Percentiles rank a stretch among this genome's conserved stretches.
phyloP scores from a whole-genome alignment of 1,284 basidiomycete genomes.

The Apiotrichum laibachii region DNA sequence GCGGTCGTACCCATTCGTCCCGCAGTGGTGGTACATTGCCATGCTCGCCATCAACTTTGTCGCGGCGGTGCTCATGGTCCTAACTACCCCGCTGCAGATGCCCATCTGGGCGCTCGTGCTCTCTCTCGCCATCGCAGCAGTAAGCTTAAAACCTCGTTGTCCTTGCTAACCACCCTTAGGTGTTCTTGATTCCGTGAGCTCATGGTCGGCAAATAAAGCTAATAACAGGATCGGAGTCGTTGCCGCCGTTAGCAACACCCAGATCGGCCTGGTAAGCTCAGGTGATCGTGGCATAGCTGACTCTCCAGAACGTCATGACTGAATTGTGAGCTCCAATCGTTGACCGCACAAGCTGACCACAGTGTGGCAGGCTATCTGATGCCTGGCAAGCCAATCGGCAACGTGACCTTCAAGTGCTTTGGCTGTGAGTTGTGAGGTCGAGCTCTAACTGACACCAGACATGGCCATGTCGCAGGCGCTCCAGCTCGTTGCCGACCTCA shows the following conservation, averaged over 20 bases:
- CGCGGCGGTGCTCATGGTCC: constrained; percentile 51
- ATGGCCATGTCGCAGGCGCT: constrained; percentile 54
- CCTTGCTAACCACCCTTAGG: constrained; percentile 20
- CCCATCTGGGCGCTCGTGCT: constrained; percentile 55
- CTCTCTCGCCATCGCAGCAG: constrained; percentile 52
- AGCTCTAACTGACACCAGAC: constrained; percentile 34
- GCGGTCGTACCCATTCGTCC: constrained; percentile 45
- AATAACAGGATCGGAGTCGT: constrained; percentile 52
- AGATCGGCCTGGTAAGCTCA: constrained; percentile 48
- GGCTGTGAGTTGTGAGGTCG: constrained; percentile 34
- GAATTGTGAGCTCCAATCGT: constrained; percentile 46
- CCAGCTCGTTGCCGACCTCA: constrained; percentile 53
- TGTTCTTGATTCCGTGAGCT: constrained; percentile 48
- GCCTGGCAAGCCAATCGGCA: constrained; percentile 56
- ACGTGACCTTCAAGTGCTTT: constrained; percentile 52
- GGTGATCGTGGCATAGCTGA: background rate
- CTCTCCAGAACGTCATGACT: constrained; percentile 51
- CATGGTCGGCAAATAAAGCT: constrained; percentile 24
- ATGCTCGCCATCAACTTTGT: constrained; percentile 44
- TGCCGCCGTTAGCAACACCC: constrained; percentile 55
- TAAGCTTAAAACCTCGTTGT: constrained; percentile 17
- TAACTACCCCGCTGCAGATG: constrained; percentile 54
- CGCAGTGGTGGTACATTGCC: constrained; percentile 48
- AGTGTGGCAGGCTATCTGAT: constrained; percentile 54
- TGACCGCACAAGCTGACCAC: background rate